These are phyloP conservation scores for Beauveria medogensis DNA, from an alignment of 2,329 filamentous ascomycete genomes.

Conservation along the genomic window DNA sequence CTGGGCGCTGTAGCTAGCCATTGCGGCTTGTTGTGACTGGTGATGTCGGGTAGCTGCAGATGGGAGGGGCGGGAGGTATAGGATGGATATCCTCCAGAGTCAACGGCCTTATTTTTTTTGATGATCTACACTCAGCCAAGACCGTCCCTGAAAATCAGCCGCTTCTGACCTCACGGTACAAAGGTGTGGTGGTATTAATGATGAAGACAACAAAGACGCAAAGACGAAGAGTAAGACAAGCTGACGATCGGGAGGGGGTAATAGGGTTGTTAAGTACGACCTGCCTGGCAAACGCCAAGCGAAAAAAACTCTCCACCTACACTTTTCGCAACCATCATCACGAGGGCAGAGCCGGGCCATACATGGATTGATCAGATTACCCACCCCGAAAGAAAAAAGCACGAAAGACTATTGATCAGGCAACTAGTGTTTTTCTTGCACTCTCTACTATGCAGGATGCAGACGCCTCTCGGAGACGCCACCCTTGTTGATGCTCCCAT, in stretches of 20 bases:
- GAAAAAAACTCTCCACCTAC: background rate
- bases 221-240: conserved; percentile 1
- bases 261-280: background rate
- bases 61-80: too few species aligned
- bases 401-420: background rate
- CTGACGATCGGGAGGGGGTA: background rate
- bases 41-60: too few species aligned
- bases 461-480: background rate
- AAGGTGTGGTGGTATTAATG: background rate
- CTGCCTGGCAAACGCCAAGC: background rate
- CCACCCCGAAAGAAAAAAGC: background rate
- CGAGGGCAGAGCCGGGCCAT: background rate
- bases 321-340: background rate
- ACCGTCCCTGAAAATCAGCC: background rate
- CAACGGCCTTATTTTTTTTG: too few species aligned
- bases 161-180: background rate
- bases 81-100: too few species aligned
- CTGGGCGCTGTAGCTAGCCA: conserved; percentile 6
- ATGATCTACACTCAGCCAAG: background rate
- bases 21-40: background rate
- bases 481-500: background rate
- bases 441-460: background rate
- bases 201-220: background rate
- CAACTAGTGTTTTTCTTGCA: background rate
- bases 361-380: conserved; percentile 10